Base-by-base conservation (phyloP, 2,329 filamentous ascomycete species). In the Hypoxylon sp. region DNA sequence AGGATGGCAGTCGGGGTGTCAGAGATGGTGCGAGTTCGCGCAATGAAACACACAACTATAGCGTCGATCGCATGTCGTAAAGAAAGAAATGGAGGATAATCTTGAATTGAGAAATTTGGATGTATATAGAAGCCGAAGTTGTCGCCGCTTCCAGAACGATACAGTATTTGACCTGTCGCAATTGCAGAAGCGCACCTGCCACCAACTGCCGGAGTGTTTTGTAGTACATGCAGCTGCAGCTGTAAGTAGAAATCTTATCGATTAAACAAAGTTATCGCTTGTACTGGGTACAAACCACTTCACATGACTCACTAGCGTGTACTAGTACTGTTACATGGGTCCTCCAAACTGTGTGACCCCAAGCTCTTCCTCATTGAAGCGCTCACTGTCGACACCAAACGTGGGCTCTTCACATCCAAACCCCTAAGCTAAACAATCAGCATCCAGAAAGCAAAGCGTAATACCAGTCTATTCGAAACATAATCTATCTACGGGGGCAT, bases 1-100 rank as follows among this genome's bases (percentile, higher is more conserved):
- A 63, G 61, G 54, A 61, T 37, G 69, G 53, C 40, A 71, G 61
- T 49, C 60, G 68, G 6, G 22, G 61, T 60, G 53, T 57, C 17
- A n/a, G 61, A 27, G 25, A 27, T 17, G 33, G 58, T 37, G 42
- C 61, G 56, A 70, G 64, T 14, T 48, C 53, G 51, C 56, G 63
- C 54, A 60, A 61, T 11, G 44, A 37, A 60, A 54, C 55, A 68
- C 62, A 40, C 33, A 65, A 59, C 61, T 46, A 68, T 17, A 42
- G 13, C 7, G 49, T 63, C 17, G 53, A 62, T 58, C 7, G 46
- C 68, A 67, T 70, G 6, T 53, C 56, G 54, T 22, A 6, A n/a
- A 13, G 20, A 42, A 20, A 17, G 37, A 17, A 22, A 30, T 7
- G 10, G 31, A 51, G 22, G 3, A 6, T 3, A 51, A 59, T 48